Evolutionary conservation across 768 basidiomycete genomes (phyloP).

Genomic region (Termitomyces sp.): DNA sequence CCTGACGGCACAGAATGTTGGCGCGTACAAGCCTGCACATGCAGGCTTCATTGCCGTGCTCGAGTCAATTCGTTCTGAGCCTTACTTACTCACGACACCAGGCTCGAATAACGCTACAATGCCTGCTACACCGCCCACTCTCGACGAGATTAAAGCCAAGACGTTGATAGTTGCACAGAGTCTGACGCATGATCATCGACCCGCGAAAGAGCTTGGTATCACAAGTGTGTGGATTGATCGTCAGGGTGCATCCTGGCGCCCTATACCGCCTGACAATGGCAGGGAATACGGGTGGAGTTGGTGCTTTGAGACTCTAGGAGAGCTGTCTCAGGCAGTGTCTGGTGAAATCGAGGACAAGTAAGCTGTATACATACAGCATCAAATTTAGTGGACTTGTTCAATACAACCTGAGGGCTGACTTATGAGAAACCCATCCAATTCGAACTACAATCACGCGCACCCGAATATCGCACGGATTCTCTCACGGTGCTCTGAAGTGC

Average conservation of each 20-base stretch:
- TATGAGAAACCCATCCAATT: too few species aligned
- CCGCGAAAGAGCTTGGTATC: constrained; percentile 52
- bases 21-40: constrained; percentile 66
- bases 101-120: constrained; percentile 15
- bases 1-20: constrained; percentile 66
- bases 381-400: neutral
- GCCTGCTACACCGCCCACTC: constrained; percentile 10
- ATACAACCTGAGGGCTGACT: too few species aligned
- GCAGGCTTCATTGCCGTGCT: constrained; percentile 48
- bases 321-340: constrained; percentile 56
- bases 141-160: constrained; percentile 32
- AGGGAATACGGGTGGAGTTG: constrained; percentile 35
- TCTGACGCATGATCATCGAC: constrained; percentile 58
- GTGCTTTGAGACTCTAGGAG: constrained; percentile 54
- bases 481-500: too few species aligned
- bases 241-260: constrained; percentile 38
- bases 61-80: constrained; percentile 34
- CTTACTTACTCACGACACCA: constrained; percentile 23
- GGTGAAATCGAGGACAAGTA: constrained; percentile 19
- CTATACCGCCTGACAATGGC: constrained; percentile 17
- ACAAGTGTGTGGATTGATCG: constrained; percentile 65
- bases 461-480: too few species aligned
- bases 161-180: constrained; percentile 68
- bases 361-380: neutral
- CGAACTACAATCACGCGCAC: too few species aligned